A percentile compares a stretch with the other conserved stretches of the same genome.
Conservation (phyloP, 2,329 filamentous ascomycete genomes). For the Phyllosticta citribraziliensis region DNA sequence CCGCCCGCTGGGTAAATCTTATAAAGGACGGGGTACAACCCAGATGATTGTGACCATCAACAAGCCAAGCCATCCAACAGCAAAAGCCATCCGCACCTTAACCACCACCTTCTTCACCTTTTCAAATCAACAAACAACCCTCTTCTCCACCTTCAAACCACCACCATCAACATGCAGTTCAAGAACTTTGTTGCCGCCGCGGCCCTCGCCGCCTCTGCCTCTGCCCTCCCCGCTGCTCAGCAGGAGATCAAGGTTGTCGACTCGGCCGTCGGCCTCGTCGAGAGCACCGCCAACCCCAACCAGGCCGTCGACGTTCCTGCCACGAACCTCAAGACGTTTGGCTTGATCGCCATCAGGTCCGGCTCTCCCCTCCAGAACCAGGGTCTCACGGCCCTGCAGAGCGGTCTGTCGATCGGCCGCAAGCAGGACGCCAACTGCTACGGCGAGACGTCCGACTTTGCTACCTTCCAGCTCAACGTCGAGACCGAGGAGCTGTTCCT, state of each 20-base stretch:
- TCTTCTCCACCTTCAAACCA: background rate
- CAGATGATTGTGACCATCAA: background rate
- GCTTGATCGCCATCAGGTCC: background rate
- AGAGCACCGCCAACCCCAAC: background rate
- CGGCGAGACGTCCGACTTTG: background rate
- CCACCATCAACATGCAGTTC: background rate
- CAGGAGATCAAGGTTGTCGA: background rate
- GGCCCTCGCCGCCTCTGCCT: background rate
- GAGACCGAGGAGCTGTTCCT: background rate
- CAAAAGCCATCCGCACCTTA: background rate
- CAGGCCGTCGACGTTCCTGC: background rate
- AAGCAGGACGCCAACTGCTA: background rate
- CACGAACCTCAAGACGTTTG: background rate
- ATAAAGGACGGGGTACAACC: background rate
- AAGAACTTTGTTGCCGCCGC: background rate
- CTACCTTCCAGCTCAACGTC: background rate
- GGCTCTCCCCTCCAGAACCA: background rate
- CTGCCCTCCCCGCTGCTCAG: background rate
- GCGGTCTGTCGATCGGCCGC: background rate
- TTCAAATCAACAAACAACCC: background rate
- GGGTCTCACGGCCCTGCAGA: background rate
- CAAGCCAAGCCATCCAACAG: background rate
- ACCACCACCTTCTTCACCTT: background rate
- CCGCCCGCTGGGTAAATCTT: background rate
- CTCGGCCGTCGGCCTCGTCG: background rate